These are phyloP conservation scores for Colletotrichum sp. DNA, from an alignment of 2,329 filamentous ascomycete genomes.

Conservation along the genomic window DNA sequence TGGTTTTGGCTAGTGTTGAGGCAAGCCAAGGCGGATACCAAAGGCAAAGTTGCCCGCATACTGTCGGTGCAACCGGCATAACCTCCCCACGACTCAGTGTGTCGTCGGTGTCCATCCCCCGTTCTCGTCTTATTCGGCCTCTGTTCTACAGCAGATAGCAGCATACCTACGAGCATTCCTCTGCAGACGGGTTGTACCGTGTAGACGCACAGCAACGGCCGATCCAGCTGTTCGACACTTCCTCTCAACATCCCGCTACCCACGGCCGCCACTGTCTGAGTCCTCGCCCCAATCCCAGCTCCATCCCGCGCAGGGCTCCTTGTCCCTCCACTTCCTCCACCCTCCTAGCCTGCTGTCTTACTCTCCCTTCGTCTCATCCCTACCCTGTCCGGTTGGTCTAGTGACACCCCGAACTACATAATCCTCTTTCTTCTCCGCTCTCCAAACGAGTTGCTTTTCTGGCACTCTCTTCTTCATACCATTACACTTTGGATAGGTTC, in stretches of 20 bases:
- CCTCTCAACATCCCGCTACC: conserved; percentile 1
- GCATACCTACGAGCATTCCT: neutral
- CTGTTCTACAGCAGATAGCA: neutral
- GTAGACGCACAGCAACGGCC: neutral
- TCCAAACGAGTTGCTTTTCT: neutral
- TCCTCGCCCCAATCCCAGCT: conserved; percentile 1
- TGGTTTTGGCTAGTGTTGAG: conserved; percentile 15
- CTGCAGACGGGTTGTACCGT: neutral
- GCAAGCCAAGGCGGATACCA: conserved; percentile 6
- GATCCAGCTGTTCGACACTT: neutral
- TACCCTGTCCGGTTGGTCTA: neutral
- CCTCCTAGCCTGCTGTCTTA: conserved; percentile 11
- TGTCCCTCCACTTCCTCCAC: conserved; percentile 1
- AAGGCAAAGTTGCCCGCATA: conserved; percentile 13
- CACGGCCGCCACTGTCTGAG: neutral
- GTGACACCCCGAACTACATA: conserved; percentile 15
- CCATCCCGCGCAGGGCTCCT: conserved; percentile 11
- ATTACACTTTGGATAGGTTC: conserved; percentile 16
- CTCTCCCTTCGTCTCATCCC: conserved; percentile 9
- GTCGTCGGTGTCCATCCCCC: neutral
- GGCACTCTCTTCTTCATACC: neutral
- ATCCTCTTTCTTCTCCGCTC: conserved; percentile 11
- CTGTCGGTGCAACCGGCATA: conserved; percentile 7
- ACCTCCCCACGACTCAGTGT: neutral
- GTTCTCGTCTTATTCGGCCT: neutral